A percentile compares a stretch with the other conserved stretches of the same genome.
Conservation (phyloP, 2,329 filamentous ascomycete genomes). For the Ploettnerulaceae sp. region DNA sequence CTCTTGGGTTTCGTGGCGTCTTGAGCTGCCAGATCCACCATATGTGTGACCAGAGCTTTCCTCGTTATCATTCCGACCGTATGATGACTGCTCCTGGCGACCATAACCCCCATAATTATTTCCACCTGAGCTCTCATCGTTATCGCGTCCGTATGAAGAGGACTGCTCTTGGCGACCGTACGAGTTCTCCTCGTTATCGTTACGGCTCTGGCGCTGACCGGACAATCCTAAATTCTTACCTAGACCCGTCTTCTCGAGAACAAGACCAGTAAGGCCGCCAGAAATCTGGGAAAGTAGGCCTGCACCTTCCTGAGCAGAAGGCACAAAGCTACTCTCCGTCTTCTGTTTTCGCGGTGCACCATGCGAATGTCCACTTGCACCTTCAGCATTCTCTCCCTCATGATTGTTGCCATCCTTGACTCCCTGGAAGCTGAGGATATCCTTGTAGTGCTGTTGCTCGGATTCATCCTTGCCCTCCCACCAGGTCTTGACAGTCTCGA, state of each 20-base stretch:
- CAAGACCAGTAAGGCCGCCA: slow-evolving; percentile 6
- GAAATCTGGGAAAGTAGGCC: not conserved
- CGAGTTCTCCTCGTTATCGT: slow-evolving; percentile 4
- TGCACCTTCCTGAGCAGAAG: slow-evolving; percentile 14
- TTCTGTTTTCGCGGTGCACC: slow-evolving; percentile 9
- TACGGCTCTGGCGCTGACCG: not conserved
- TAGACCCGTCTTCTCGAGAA: slow-evolving; percentile 10
- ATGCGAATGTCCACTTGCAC: slow-evolving; percentile 10
- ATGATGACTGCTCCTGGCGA: not conserved
- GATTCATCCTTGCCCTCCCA: slow-evolving; percentile 62
- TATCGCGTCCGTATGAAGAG: not conserved
- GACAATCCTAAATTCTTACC: slow-evolving; percentile 6
- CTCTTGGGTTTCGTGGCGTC: not conserved
- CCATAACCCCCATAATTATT: too few relatives aligned
- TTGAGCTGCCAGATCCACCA: not conserved
- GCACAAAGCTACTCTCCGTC: not conserved
- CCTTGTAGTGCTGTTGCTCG: slow-evolving; percentile 61
- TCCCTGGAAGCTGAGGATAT: slow-evolving; percentile 70
- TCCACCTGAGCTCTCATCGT: not conserved
- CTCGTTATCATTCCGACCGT: slow-evolving; percentile 1
- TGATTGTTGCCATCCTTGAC: slow-evolving; percentile 40
- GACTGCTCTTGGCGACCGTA: slow-evolving; percentile 1
- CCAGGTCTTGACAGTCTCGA: slow-evolving; percentile 72
- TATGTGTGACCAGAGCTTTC: slow-evolving; percentile 7
- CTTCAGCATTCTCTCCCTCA: slow-evolving; percentile 10